Conservation (phyloP, 371 early-diverging fungal genomes). For the Circinella minor region DNA sequence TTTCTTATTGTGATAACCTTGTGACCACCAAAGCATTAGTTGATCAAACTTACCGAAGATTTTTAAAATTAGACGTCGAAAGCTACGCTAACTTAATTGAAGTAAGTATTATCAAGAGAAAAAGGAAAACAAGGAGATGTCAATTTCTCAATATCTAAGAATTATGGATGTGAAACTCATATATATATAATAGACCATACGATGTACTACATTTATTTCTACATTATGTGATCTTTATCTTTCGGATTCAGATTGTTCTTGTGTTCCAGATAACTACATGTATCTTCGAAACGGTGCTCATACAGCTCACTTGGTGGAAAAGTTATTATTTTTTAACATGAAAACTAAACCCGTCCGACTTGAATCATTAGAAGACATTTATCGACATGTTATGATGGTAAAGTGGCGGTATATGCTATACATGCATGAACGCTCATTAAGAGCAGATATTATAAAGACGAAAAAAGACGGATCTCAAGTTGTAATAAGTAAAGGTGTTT, state of each 20-base stretch:
- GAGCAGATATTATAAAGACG: conserved; percentile 11
- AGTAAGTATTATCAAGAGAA: neutral
- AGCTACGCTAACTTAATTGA: conserved; percentile 18
- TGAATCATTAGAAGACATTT: conserved; percentile 10
- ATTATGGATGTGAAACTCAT: neutral
- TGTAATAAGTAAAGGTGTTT: neutral
- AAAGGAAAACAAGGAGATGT: neutral
- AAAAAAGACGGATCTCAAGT: neutral
- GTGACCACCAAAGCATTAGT: conserved; percentile 10
- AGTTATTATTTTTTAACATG: conserved; percentile 20
- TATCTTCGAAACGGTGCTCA: conserved; percentile 1
- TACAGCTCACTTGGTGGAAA: conserved; percentile 1
- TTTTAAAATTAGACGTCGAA: conserved; percentile 14
- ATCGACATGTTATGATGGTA: conserved; percentile 20
- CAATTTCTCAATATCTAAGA: too few species aligned
- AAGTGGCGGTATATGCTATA: conserved; percentile 12
- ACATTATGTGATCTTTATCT: conserved; percentile 20
- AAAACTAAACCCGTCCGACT: conserved; percentile 15
- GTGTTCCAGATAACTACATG: conserved; percentile 12
- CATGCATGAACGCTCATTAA: conserved; percentile 16
- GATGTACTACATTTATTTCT: conserved; percentile 19
- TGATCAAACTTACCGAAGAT: conserved; percentile 23
- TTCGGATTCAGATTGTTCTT: conserved; percentile 16
- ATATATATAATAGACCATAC: conserved; percentile 10
- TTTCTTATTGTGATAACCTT: conserved; percentile 21